Percentiles rank a stretch among this genome's conserved stretches.
Conservation (phyloP, 345 rosid species). For the Bruguiera sexangula region DNA sequence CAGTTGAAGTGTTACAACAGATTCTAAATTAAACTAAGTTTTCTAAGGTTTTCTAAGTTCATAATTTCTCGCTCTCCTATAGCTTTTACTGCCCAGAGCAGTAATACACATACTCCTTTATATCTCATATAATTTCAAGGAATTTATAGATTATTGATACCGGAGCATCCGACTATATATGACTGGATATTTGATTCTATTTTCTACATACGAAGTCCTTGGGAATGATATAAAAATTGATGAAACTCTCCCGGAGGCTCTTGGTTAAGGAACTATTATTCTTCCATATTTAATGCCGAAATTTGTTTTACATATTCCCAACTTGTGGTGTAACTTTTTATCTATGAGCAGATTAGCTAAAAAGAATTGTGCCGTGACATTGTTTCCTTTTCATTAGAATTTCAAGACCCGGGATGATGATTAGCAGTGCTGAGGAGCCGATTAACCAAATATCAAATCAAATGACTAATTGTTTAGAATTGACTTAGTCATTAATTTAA, state of each 20-base stretch:
- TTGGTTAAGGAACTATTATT: neutral
- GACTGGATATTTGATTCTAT: neutral
- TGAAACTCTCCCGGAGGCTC: neutral
- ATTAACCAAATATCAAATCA: neutral
- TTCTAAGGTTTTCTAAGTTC: neutral
- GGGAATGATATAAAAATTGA: neutral
- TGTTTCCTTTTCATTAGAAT: neutral
- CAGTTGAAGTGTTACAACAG: neutral
- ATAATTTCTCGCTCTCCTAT: neutral
- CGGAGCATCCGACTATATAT: neutral
- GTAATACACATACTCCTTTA: neutral
- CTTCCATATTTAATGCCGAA: neutral
- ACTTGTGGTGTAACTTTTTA: neutral
- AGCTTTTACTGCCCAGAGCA: too few species aligned
- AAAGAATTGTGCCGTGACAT: neutral
- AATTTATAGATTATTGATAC: neutral
- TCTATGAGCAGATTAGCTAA: neutral
- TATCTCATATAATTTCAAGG: neutral
- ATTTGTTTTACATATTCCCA: conserved; percentile 1
- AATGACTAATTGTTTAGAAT: too few species aligned
- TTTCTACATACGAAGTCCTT: neutral
- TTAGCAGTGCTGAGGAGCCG: neutral
- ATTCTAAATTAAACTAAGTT: neutral
- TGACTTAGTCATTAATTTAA: too few species aligned
- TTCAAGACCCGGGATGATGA: conserved; percentile 4